A percentile compares a stretch with the other conserved stretches of the same genome.
Conservation (phyloP, 2,329 filamentous ascomycete genomes). For the Chalaropsis thielavioides region DNA sequence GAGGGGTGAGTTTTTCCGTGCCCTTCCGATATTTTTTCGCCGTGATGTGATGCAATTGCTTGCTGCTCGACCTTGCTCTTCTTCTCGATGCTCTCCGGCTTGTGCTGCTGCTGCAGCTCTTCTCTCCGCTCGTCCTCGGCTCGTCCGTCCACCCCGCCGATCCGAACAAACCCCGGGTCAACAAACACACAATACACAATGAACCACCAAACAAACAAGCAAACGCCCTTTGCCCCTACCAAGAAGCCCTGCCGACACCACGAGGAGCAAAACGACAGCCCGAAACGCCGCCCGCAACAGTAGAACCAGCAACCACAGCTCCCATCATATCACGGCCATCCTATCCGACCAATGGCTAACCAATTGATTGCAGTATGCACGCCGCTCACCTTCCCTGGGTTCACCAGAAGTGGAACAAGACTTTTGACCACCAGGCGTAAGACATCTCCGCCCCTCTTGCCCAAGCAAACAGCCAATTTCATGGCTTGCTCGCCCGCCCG, state of each 20-base stretch:
- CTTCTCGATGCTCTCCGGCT: not conserved
- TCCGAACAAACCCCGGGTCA: not conserved
- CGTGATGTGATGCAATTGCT: not conserved
- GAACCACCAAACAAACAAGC: too few relatives aligned
- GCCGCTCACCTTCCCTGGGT: conserved; percentile 90
- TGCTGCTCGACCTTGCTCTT: not conserved
- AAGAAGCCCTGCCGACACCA: too few relatives aligned
- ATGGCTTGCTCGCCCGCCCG: too few relatives aligned
- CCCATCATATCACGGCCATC: too few relatives aligned
- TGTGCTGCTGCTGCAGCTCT: too few relatives aligned
- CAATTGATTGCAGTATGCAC: conserved; percentile 53
- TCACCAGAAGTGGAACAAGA: conserved; percentile 81
- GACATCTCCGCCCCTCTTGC: conserved; percentile 26
- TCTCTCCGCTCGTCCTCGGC: not conserved
- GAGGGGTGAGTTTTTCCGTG: conserved; percentile 67
- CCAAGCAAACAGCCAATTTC: not conserved
- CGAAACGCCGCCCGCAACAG: too few relatives aligned
- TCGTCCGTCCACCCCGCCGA: not conserved
- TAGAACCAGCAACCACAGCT: too few relatives aligned
- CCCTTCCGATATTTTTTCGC: conserved; percentile 8
- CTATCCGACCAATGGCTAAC: conserved; percentile 22
- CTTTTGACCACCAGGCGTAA: conserved; percentile 94
- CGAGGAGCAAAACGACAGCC: not conserved
- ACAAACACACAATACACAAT: not conserved
- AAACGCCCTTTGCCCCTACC: too few relatives aligned